These are phyloP conservation scores for Penicillium sp. DNA, from an alignment of 2,329 filamentous ascomycete species.

Conservation along the genomic window DNA sequence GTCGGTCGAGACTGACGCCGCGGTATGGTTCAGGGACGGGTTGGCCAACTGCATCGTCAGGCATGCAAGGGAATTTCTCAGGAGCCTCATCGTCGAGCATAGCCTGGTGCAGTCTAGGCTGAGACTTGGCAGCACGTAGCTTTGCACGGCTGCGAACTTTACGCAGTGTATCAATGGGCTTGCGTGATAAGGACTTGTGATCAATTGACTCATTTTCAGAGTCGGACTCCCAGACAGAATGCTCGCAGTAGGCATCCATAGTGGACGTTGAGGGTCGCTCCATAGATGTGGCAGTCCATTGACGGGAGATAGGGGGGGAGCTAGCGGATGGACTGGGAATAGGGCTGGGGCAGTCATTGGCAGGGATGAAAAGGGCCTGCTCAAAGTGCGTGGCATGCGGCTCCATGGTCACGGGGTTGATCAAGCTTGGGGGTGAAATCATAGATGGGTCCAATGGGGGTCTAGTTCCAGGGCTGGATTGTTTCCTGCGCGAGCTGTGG, in stretches of 20 bases:
- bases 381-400: constrained; percentile 46
- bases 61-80: constrained; percentile 38
- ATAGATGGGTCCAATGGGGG: constrained; percentile 43
- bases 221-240: constrained; percentile 48
- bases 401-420: constrained; percentile 45
- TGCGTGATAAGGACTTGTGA: constrained; percentile 41
- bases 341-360: constrained; percentile 43
- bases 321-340: constrained; percentile 39
- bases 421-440: constrained; percentile 44
- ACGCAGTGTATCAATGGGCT: constrained; percentile 45
- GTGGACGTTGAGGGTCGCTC: constrained; percentile 41
- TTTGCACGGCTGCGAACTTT: constrained; percentile 47
- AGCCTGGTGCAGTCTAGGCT: constrained; percentile 38
- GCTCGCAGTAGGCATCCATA: constrained; percentile 40
- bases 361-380: constrained; percentile 45
- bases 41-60: constrained; percentile 28
- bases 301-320: constrained; percentile 38
- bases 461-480: constrained; percentile 29
- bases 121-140: constrained; percentile 43
- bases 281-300: constrained; percentile 34
- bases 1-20: constrained; percentile 26
- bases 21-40: constrained; percentile 20
- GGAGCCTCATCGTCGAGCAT: constrained; percentile 26
- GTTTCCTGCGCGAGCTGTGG: constrained; percentile 30
- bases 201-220: constrained; percentile 42